Evolutionary conservation across 352 stramenopile species (phyloP), one percentile per base, ranked within the genome.

Genomic region (Pythium insidiosum): DNA sequence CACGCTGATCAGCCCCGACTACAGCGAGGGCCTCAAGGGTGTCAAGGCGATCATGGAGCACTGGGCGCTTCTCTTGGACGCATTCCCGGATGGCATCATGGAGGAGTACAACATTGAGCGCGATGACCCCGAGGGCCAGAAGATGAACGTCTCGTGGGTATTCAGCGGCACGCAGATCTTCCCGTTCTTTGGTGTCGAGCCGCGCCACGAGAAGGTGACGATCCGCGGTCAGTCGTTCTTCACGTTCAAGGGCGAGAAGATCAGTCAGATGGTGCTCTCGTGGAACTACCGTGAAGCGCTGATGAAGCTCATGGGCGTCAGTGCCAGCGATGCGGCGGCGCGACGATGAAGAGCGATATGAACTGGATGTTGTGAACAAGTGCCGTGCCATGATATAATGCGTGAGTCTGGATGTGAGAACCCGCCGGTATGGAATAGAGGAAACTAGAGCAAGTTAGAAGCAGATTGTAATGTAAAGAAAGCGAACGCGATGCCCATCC

Each of bases 111-210:
- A 79, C 41, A 84, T 88, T 47, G 58, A 82, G 43, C 64, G 69
- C 15, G 76, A 84, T 9, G 71, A 73, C 59, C 39, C 58, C 21
- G 59, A 60, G 36, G 66, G 58, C n/a, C 66, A 86, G 29, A 76
- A 72, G 53, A 75, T 88, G 61, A 76, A 72, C 21, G 76, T 75
- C 20, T 73, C 73, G 28, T 88, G 76, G 76, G 68, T 72, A 5
- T 88, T 88, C 41, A 84, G 76, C 29, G 76, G 76, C 47, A 88
- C 76, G 28, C 76, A 88, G 44, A 85, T 86, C 50, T 84, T 63
- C 48, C 73, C 73, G 26, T 78, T 88, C 50, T 73, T 82, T 26
- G 76, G 76, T 20, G 61, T 88, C 7, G 56, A 83, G 43, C 76
- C 76, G 29, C 76, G 73, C 10, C 68, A 86, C 47, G 70, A 86